These are phyloP conservation scores for Brassica cretica DNA, from an alignment of 345 rosid species.

Conservation along the genomic window DNA sequence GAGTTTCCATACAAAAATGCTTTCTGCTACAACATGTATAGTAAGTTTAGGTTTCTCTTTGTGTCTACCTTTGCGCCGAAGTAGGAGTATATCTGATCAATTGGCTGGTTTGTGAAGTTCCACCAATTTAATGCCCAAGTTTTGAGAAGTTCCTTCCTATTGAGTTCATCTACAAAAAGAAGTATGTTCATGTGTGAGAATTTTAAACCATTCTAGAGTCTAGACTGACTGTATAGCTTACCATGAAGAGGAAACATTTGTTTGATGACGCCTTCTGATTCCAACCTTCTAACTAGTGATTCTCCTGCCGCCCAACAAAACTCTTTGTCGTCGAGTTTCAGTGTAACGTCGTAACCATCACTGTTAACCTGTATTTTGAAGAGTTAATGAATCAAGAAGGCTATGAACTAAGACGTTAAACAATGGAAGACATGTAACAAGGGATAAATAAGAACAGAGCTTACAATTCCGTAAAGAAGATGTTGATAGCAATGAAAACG, in stretches of 20 bases:
- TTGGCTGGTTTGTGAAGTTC: conserved; percentile 73
- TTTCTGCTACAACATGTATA: conserved; percentile 10
- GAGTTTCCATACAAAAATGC: conserved; percentile 11
- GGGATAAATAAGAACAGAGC: conserved; percentile 17
- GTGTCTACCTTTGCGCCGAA: conserved; percentile 74
- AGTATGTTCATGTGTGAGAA: neutral
- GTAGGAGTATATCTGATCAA: conserved; percentile 84
- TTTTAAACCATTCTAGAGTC: conserved; percentile 25
- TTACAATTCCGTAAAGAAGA: conserved; percentile 68
- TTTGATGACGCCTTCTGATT: conserved; percentile 65
- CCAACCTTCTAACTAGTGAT: conserved; percentile 63
- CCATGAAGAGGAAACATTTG: conserved; percentile 87
- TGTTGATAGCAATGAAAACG: conserved; percentile 74
- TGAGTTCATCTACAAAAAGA: conserved; percentile 58
- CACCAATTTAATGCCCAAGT: conserved; percentile 79
- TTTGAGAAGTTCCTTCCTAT: conserved; percentile 70
- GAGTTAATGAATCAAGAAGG: conserved; percentile 12
- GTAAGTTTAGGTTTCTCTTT: conserved; percentile 2
- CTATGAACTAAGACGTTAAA: conserved; percentile 6
- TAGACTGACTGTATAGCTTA: conserved; percentile 36
- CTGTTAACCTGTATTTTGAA: conserved; percentile 55
- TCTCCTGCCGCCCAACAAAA: conserved; percentile 69
- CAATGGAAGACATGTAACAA: neutral
- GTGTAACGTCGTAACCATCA: conserved; percentile 35
- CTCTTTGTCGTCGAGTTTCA: conserved; percentile 52